A percentile compares a stretch with the other conserved stretches of the same genome.
phyloP scores from a whole-genome alignment of 2,329 filamentous ascomycete genomes.

The Fusarium begoniae region DNA sequence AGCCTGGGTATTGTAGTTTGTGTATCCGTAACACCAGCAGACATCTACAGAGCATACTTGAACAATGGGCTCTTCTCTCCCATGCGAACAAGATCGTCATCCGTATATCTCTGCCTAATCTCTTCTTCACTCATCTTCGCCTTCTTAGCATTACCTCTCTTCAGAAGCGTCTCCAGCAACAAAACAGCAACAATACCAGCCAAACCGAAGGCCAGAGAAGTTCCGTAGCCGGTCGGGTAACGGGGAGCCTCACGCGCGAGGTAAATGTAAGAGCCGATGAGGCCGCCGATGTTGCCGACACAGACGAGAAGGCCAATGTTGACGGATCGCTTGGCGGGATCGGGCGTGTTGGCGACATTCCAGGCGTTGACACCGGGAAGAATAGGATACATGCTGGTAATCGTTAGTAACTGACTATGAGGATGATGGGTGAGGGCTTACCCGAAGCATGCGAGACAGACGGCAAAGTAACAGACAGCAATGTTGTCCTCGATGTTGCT shows the following conservation, averaged over 20 bases:
- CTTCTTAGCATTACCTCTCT: constrained; percentile 14
- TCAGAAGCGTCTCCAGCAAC: not conserved
- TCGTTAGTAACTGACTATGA: not conserved
- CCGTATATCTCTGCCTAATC: not conserved
- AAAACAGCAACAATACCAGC: constrained; percentile 11
- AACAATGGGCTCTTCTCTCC: constrained; percentile 18
- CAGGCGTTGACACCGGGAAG: constrained; percentile 53
- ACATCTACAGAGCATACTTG: constrained; percentile 6
- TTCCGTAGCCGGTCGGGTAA: constrained; percentile 7
- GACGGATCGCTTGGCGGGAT: constrained; percentile 52
- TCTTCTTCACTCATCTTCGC: constrained; percentile 2
- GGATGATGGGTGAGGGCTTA: not conserved
- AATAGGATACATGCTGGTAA: constrained; percentile 48
- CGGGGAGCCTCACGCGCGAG: constrained; percentile 11
- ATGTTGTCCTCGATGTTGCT: constrained; percentile 4
- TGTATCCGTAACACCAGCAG: no score
- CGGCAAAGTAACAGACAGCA: constrained; percentile 12
- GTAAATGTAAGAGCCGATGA: constrained; percentile 15
- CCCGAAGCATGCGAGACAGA: constrained; percentile 18
- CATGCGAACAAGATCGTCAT: constrained; percentile 15
- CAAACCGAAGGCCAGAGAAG: constrained; percentile 7
- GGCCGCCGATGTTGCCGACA: constrained; percentile 41
- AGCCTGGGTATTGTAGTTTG: not conserved
- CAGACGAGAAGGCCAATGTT: constrained; percentile 53
- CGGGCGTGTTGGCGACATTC: constrained; percentile 52